These are phyloP conservation scores for Talaromyces liani DNA, from an alignment of 495 filamentous ascomycete genomes.

Conservation along the genomic window DNA sequence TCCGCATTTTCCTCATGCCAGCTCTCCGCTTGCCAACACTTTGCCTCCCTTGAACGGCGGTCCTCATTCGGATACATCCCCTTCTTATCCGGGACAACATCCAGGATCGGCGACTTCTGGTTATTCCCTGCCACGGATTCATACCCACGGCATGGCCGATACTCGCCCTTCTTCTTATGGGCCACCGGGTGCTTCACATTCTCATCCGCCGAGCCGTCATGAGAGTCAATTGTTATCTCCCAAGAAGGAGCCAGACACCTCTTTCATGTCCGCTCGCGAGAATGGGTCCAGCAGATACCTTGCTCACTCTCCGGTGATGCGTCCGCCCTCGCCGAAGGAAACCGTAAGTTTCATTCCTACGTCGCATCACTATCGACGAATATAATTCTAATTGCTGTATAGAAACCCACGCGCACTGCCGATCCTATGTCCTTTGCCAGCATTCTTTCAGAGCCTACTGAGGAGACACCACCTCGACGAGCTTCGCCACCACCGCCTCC, in stretches of 20 bases:
- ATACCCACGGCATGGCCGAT: conserved; percentile 29
- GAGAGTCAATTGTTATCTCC: conserved; percentile 40
- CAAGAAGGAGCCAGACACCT: conserved; percentile 31
- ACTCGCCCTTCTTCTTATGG: conserved; percentile 35
- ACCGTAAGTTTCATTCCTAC: conserved; percentile 22
- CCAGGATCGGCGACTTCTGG: conserved; percentile 25
- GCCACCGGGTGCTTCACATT: conserved; percentile 33
- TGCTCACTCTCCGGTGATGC: conserved; percentile 17
- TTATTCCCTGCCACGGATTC: conserved; percentile 32
- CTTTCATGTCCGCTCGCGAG: conserved; percentile 22
- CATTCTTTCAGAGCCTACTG: conserved; percentile 66
- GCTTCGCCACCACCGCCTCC: conserved; percentile 24
- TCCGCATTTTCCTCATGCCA: conserved; percentile 45
- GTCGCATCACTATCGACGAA: background rate
- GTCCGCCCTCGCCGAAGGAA: conserved; percentile 34
- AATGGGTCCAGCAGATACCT: conserved; percentile 26
- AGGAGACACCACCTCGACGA: conserved; percentile 48
- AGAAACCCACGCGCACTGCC: conserved; percentile 60
- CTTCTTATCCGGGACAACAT: conserved; percentile 38
- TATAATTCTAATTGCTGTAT: conserved; percentile 8
- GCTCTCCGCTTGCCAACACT: conserved; percentile 42
- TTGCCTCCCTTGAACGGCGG: conserved; percentile 43
- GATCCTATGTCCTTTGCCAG: conserved; percentile 91
- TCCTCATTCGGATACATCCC: conserved; percentile 33
- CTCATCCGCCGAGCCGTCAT: conserved; percentile 36